phyloP scores from a whole-genome alignment of 495 filamentous ascomycete species.

The Penicillium steckii region DNA sequence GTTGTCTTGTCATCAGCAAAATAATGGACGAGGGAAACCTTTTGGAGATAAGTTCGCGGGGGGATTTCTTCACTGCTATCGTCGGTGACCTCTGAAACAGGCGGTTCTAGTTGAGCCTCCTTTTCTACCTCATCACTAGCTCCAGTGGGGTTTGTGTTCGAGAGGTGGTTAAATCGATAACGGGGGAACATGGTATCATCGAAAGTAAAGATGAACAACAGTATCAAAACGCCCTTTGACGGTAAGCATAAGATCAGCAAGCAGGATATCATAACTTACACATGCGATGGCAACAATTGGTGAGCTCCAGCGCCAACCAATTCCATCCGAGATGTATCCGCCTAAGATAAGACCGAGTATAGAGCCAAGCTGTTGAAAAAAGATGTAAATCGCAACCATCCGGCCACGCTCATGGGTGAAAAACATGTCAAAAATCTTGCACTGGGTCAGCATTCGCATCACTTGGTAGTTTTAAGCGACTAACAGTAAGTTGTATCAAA shows the following conservation, averaged over 20 bases:
- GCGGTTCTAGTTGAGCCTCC: slow-evolving; percentile 4
- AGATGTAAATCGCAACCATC: slow-evolving; percentile 28
- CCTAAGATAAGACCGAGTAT: slow-evolving; percentile 28
- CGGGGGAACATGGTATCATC: slow-evolving; percentile 37
- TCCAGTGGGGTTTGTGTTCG: background rate
- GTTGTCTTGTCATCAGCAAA: slow-evolving; percentile 29
- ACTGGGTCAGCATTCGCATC: background rate
- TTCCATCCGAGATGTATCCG: slow-evolving; percentile 28
- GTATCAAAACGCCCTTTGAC: slow-evolving; percentile 20
- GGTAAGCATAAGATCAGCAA: background rate
- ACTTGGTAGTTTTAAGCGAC: background rate
- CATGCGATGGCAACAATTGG: slow-evolving; percentile 34
- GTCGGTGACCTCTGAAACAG: slow-evolving; percentile 8
- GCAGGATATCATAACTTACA: slow-evolving; percentile 4
- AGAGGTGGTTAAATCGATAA: slow-evolving; percentile 19
- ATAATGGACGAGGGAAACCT: slow-evolving; percentile 22
- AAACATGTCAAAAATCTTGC: slow-evolving; percentile 33
- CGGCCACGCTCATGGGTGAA: slow-evolving; percentile 28
- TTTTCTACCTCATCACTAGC: background rate
- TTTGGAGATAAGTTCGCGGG: slow-evolving; percentile 21
- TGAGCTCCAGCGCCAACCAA: slow-evolving; percentile 36
- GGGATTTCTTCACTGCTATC: slow-evolving; percentile 18
- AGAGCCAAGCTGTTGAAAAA: slow-evolving; percentile 29
- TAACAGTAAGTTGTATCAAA: slow-evolving; percentile 29
- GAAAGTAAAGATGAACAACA: slow-evolving; percentile 34